phyloP scores from a whole-genome alignment of 352 stramenopile genomes.

The Phytophthora podocarpi region DNA sequence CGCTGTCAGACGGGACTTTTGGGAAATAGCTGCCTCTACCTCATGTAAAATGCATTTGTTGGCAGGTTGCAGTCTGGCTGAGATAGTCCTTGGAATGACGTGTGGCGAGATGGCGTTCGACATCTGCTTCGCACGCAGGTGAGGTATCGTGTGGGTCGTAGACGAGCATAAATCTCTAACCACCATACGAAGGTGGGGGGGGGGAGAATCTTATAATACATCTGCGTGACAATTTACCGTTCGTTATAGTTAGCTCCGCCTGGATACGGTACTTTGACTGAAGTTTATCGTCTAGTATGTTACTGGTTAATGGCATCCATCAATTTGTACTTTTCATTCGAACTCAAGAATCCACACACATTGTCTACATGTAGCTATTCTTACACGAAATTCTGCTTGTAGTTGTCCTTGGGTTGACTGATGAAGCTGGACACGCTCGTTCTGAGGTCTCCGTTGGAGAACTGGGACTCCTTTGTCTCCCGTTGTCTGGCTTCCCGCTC shows the following conservation, averaged over 20 bases:
- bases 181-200: not conserved
- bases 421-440: slow-evolving; percentile 5
- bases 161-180: not conserved
- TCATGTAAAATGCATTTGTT: slow-evolving; percentile 1
- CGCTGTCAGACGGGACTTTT: slow-evolving; percentile 4
- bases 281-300: not conserved
- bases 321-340: slow-evolving; percentile 9
- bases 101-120: slow-evolving; percentile 4
- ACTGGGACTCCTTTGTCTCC: slow-evolving; percentile 25
- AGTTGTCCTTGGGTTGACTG: slow-evolving; percentile 43
- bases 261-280: no score
- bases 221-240: not conserved
- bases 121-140: slow-evolving; percentile 29
- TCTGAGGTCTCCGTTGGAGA: slow-evolving; percentile 10
- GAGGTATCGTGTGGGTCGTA: slow-evolving; percentile 12
- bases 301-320: not conserved
- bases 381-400: slow-evolving; percentile 64
- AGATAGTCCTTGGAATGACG: no score
- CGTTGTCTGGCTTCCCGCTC: slow-evolving; percentile 12
- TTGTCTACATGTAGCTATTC: no score
- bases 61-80: no score
- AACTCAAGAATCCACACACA: not conserved
- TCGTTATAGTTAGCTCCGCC: no score
- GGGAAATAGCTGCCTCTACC: slow-evolving; percentile 15
- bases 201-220: not conserved